Base-by-base conservation (phyloP, 176 grass and related monocot species). In the Tillandsia fasciculata region DNA sequence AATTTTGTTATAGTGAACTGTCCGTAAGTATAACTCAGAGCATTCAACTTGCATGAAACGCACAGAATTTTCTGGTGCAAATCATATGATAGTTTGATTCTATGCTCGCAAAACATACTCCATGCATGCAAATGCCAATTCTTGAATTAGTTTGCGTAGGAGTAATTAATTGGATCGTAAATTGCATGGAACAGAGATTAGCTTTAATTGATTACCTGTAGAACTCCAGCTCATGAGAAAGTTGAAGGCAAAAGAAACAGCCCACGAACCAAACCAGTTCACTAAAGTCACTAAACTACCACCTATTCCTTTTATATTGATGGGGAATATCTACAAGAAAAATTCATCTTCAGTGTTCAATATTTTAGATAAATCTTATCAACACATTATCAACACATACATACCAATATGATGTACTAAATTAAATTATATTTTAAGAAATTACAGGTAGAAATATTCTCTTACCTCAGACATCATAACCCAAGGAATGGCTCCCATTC, bases 381-480 rank as follows among this genome's bases (percentile, higher is more conserved):
- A 66, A 20, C 20, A 20, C 20, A 20, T 20, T 20, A 20, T 20
- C 20, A 20, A 20, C 20, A 20, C 20, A 20, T 20, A 66, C 47
- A 17, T 6, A 58, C 18, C 54, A 58, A n/a, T 42, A 7, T 6
- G 4, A 7, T 5, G 3, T 42, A 42, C 33, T 42, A 42, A 42
- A 42, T 42, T 42, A 42, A 1, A 42, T 7, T 7, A 7, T 42
- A 42, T 42, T 42, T 83, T 48, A 14, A 74, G 53, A 72, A 4
- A 48, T 11, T 54, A 64, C 49, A 1, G 1, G 18, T 20, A 59
- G 61, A 24, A 59, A 4, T n/a, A 56, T 17, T 56, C 2, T 63
- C 71, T 28, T 84, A 82, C 86, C 86, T 88, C 78, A 61, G 78
- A 89, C 86, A 89, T 89, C 29, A 89, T 74, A 77, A 88, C 82